Evolutionary conservation across 148 eudicot species (phyloP), one percentile per base, ranked within the genome.

Genomic region (Salicornia ramosissima): DNA sequence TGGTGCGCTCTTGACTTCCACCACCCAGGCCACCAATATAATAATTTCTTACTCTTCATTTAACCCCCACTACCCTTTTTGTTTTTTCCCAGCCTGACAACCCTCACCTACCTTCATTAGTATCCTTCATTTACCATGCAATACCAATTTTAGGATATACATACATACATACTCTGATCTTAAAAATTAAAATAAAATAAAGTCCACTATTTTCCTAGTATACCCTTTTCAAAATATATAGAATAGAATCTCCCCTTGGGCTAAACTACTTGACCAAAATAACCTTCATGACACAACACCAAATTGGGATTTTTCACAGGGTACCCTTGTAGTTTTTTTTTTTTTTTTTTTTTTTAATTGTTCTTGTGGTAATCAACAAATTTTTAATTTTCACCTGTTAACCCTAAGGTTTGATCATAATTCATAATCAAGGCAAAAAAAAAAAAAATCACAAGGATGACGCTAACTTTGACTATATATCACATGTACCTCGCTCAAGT

Each of bases 1-100:
- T 94, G 99, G 97, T 94, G 85, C 99, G 99, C 86, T 94, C 99
- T 90, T 94, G 99, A 94, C 97, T 94, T 85, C 96, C 85, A 68
- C 79, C 85, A 51, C 77, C 75, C 60, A n/a, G n/a, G n/a, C n/a
- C n/a, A n/a, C n/a, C n/a, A n/a, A n/a, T n/a, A n/a, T n/a, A n/a
- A n/a, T n/a, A n/a, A n/a, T 65, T 56, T 78, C 64, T 42, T 15
- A 40, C 61, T 74, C 50, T 47, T 39, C 26, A 25, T 58, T 61
- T 54, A 16, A 65, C 12, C 52, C 40, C 71, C 67, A 40, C 16
- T 62, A 68, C 73, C 39, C 12, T 10, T 28, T 21, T 33, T 43
- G 19, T 56, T 58, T 36, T 39, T 18, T 4, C 40, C 40, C 40
- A 36, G 4, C 33, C 21, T 28, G 10, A 46, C 63, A 51, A 14